phyloP scores from a whole-genome alignment of 345 rosid genomes.

The Jatropha curcas region DNA sequence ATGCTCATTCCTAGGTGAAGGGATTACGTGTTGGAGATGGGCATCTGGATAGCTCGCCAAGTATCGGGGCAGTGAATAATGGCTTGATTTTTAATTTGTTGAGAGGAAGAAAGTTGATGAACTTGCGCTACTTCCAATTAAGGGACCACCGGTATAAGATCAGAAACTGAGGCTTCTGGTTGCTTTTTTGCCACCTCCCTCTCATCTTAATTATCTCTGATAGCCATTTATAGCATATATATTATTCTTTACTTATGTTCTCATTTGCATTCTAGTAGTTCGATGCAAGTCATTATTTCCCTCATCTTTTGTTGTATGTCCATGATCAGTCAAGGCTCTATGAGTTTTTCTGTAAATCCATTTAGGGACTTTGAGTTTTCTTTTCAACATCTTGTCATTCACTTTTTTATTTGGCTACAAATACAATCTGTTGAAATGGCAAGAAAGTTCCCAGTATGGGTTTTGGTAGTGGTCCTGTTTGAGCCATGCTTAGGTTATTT shows the following conservation, averaged over 20 bases:
- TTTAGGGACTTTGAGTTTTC: neutral
- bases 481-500: neutral
- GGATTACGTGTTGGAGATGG: constrained; percentile 88
- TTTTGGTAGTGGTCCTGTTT: neutral
- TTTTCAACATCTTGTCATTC: neutral
- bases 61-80: constrained; percentile 55
- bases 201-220: neutral
- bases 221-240: neutral
- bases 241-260: neutral
- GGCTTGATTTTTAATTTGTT: constrained; percentile 90
- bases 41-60: constrained; percentile 88
- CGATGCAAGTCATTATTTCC: neutral
- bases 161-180: constrained; percentile 89
- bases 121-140: constrained; percentile 78
- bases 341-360: neutral
- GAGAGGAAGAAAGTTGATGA: constrained; percentile 89
- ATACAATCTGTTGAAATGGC: neutral
- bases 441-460: neutral
- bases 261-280: neutral
- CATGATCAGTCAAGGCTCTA: neutral
- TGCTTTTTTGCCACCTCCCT: neutral
- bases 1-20: constrained; percentile 55
- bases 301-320: neutral
- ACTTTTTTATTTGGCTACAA: neutral
- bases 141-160: constrained; percentile 82